phyloP scores from a whole-genome alignment of 768 basidiomycete species.

The Hericium erinaceus region DNA sequence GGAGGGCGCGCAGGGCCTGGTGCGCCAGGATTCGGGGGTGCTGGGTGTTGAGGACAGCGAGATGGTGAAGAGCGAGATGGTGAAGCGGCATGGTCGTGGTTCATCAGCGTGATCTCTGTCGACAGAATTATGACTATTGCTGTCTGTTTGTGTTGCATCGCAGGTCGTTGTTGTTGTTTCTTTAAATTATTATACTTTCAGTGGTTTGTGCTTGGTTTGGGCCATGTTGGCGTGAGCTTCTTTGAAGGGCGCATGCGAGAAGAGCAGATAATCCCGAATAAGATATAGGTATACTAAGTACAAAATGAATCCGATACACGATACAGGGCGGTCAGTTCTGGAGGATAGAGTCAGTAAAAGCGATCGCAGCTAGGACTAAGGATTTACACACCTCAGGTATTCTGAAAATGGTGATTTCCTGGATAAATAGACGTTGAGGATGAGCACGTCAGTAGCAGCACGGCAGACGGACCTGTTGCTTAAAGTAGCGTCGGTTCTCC shows the following conservation, averaged over 20 bases:
- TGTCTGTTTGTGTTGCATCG: background rate
- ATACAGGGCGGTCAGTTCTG: slow-evolving; percentile 8
- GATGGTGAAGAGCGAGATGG: background rate
- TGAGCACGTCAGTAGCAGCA: background rate
- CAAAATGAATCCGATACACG: slow-evolving; percentile 1
- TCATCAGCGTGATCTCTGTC: too few relatives aligned
- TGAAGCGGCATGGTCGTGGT: background rate
- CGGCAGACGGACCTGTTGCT: slow-evolving; percentile 64
- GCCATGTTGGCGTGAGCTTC: background rate
- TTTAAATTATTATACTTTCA: background rate
- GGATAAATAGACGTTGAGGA: background rate
- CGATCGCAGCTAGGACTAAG: background rate
- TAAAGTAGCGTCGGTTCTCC: slow-evolving; percentile 96
- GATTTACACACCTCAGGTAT: slow-evolving; percentile 64
- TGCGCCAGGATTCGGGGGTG: slow-evolving; percentile 6
- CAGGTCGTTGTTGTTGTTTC: background rate
- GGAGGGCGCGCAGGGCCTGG: background rate
- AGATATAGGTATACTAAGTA: slow-evolving; percentile 4
- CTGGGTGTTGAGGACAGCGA: slow-evolving; percentile 3
- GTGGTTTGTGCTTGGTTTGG: background rate
- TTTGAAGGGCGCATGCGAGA: too few relatives aligned
- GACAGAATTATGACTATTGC: background rate
- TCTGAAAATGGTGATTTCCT: slow-evolving; percentile 86
- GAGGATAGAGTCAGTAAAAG: too few relatives aligned
- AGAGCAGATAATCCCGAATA: background rate